Percentiles rank a stretch among this genome's conserved stretches.
Conservation (phyloP, 306 rosid species). For the Nissolia schottii region DNA sequence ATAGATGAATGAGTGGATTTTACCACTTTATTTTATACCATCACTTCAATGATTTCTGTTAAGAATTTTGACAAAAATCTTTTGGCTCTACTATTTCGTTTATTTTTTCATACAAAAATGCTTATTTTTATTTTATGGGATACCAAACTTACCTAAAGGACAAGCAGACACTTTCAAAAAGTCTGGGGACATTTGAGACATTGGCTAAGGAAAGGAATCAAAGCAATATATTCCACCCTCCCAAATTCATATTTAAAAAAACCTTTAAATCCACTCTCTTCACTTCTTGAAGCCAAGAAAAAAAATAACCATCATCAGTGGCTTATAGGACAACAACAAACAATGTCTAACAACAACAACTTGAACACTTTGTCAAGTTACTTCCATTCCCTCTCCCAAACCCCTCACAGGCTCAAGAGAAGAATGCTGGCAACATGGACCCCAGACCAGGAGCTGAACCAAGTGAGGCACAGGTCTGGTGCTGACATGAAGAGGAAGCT, state of each 20-base stretch:
- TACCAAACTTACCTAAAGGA: background rate
- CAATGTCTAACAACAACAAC: constrained; percentile 33
- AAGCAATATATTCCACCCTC: no score
- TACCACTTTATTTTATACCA: no score
- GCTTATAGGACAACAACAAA: constrained; percentile 16
- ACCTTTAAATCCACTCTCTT: constrained; percentile 35
- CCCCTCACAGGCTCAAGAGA: constrained; percentile 72
- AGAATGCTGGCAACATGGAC: constrained; percentile 96
- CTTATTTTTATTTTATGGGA: background rate
- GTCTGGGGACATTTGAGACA: constrained; percentile 30
- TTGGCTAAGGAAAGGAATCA: constrained; percentile 10
- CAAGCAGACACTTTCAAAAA: constrained; percentile 30
- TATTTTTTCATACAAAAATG: background rate
- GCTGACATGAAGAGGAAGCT: constrained; percentile 90
- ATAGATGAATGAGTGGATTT: no score
- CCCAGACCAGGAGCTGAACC: constrained; percentile 85
- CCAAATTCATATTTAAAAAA: constrained; percentile 45
- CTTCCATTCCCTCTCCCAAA: constrained; percentile 68
- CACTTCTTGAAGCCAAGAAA: constrained; percentile 36
- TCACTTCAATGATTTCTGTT: no score
- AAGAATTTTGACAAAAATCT: no score
- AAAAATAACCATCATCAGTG: no score
- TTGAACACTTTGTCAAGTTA: constrained; percentile 45
- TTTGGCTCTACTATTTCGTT: no score
- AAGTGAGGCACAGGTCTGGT: constrained; percentile 83